Conservation (phyloP, 2,329 filamentous ascomycete genomes). For the Epichloe elymi region DNA sequence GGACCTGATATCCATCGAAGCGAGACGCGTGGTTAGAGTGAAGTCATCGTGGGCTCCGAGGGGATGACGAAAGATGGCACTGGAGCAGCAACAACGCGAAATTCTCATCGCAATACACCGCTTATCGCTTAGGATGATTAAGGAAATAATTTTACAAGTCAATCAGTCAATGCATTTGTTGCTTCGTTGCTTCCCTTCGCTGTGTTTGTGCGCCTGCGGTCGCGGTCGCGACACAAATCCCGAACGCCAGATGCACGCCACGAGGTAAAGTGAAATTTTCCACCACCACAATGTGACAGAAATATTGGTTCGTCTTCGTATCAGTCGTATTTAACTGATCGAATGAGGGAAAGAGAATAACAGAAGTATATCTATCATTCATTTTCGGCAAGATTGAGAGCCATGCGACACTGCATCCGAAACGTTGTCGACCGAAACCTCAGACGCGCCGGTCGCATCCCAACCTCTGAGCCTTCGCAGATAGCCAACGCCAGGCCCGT, state of each 20-base stretch:
- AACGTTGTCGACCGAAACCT: neutral
- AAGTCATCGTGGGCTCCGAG: slow-evolving; percentile 4
- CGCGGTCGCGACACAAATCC: neutral
- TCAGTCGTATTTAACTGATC: neutral
- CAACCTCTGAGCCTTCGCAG: neutral
- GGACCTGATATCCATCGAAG: neutral
- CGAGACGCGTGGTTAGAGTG: neutral
- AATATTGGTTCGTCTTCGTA: neutral
- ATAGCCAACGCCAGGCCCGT: neutral
- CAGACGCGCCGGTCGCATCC: neutral
- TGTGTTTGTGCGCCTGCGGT: neutral
- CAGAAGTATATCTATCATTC: neutral
- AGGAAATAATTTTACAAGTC: no score
- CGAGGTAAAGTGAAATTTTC: neutral
- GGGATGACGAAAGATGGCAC: neutral
- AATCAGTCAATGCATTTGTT: no score
- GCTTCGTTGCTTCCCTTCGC: neutral
- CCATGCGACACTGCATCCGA: neutral
- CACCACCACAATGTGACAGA: neutral
- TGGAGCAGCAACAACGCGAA: neutral
- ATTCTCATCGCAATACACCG: neutral
- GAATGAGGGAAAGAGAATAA: neutral
- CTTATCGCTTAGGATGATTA: no score
- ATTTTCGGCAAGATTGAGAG: neutral
- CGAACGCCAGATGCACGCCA: neutral